phyloP scores from a whole-genome alignment of 371 early-diverging fungal species.

The Blakeslea trispora region DNA sequence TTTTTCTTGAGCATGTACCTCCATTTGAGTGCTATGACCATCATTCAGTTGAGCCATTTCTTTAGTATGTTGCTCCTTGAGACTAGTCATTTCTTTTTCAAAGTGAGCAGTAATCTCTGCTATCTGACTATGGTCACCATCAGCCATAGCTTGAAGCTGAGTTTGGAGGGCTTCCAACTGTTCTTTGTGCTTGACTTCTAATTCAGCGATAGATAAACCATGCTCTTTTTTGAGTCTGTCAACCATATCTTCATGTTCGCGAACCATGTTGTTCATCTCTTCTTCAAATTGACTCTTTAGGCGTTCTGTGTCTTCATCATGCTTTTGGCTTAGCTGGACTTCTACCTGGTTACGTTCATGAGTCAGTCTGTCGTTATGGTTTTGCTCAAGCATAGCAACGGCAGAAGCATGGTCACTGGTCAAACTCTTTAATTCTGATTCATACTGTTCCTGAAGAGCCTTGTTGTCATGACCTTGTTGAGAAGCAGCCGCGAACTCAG shows the following conservation, averaged over 20 bases:
- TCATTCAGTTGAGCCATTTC: slow-evolving; percentile 18
- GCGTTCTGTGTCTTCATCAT: slow-evolving; percentile 2
- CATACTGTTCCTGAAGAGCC: neutral
- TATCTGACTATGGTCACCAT: neutral
- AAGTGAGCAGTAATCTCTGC: slow-evolving; percentile 4
- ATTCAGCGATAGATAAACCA: neutral
- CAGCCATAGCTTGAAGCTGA: slow-evolving; percentile 6
- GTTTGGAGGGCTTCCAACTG: slow-evolving; percentile 6
- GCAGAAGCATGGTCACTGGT: neutral
- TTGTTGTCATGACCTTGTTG: neutral
- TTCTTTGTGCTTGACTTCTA: slow-evolving; percentile 6
- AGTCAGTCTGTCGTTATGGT: neutral
- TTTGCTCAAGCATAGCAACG: neutral
- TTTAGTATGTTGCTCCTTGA: slow-evolving; percentile 30
- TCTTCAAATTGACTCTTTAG: slow-evolving; percentile 4
- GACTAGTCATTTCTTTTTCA: slow-evolving; percentile 18
- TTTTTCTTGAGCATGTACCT: slow-evolving; percentile 2
- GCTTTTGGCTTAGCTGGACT: neutral
- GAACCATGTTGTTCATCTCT: neutral
- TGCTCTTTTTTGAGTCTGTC: neutral
- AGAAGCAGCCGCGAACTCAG: neutral
- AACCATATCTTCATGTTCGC: neutral
- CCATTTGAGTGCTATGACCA: slow-evolving; percentile 23
- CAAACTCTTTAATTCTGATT: neutral
- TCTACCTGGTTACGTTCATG: neutral